Conservation (phyloP, 2,329 filamentous ascomycete genomes). For the Phaeosphaeria sp. region DNA sequence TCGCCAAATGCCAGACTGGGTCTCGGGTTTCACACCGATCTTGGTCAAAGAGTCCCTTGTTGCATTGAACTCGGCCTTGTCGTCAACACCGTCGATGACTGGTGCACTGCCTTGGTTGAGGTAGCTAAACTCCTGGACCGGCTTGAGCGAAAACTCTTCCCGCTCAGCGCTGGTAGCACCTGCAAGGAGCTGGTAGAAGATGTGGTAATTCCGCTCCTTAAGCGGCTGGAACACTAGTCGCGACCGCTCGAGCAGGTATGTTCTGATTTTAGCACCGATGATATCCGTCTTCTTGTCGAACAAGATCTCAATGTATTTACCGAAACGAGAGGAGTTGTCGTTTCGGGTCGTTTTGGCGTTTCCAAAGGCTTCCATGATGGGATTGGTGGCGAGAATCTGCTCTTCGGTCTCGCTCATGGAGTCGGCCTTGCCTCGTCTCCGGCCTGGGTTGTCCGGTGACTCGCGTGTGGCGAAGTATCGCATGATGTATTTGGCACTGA, state of each 20-base stretch:
- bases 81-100: constrained; percentile 91
- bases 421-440: constrained; percentile 74
- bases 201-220: constrained; percentile 98
- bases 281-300: constrained; percentile 95
- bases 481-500: constrained; percentile 99
- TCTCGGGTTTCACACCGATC: constrained; percentile 77
- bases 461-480: constrained; percentile 98
- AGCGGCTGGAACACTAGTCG: constrained; percentile 95
- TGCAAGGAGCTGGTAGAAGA: constrained; percentile 96
- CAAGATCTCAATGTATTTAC: constrained; percentile 99
- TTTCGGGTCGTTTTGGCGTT: constrained; percentile 99
- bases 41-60: constrained; percentile 85
- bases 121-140: constrained; percentile 92
- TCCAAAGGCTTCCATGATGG: constrained; percentile 99
- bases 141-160: constrained; percentile 77
- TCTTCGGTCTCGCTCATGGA: constrained; percentile 98
- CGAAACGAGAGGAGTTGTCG: constrained; percentile 98
- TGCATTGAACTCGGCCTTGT: constrained; percentile 90
- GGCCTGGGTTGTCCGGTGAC: constrained; percentile 83
- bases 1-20: constrained; percentile 87
- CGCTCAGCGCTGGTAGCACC: constrained; percentile 86
- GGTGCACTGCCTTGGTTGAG: constrained; percentile 94
- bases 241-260: constrained; percentile 92
- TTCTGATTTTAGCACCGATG: constrained; percentile 95
- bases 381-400: constrained; percentile 96